Conservation (phyloP, 2,329 filamentous ascomycete genomes). For the Mariannaea sp. region DNA sequence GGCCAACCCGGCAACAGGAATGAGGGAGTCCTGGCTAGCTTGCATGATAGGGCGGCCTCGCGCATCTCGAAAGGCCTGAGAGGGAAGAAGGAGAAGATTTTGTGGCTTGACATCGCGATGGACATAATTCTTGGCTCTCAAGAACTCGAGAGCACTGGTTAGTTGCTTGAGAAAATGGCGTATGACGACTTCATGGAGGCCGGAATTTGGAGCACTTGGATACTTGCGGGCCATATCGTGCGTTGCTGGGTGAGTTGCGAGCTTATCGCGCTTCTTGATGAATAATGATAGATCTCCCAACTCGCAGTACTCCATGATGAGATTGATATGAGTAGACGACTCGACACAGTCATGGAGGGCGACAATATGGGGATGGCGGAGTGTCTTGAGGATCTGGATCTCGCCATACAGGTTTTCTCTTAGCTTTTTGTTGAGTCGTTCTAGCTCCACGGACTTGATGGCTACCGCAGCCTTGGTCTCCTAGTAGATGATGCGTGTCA, state of each 20-base stretch:
- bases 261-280: constrained; percentile 89
- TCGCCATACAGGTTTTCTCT: constrained; percentile 95
- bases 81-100: constrained; percentile 88
- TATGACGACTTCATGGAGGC: constrained; percentile 95
- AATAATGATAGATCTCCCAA: constrained; percentile 93
- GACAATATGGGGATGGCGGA: constrained; percentile 96
- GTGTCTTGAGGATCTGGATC: constrained; percentile 90
- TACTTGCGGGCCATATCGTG: constrained; percentile 93
- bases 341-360: constrained; percentile 94
- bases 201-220: constrained; percentile 78
- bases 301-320: constrained; percentile 98
- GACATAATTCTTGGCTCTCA: constrained; percentile 83
- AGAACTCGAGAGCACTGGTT: constrained; percentile 85
- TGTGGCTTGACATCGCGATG: constrained; percentile 98
- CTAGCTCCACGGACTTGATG: constrained; percentile 93
- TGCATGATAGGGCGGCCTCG: constrained; percentile 65
- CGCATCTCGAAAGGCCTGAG: constrained; percentile 69
- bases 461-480: constrained; percentile 82
- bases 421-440: constrained; percentile 91
- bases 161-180: constrained; percentile 97
- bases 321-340: constrained; percentile 84
- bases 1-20: constrained; percentile 77
- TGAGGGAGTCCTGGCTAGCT: constrained; percentile 78
- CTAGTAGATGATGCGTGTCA: constrained; percentile 49
- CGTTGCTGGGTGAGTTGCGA: constrained; percentile 79